phyloP scores from a whole-genome alignment of 495 filamentous ascomycete species.

The Aspergillus sparsus region DNA sequence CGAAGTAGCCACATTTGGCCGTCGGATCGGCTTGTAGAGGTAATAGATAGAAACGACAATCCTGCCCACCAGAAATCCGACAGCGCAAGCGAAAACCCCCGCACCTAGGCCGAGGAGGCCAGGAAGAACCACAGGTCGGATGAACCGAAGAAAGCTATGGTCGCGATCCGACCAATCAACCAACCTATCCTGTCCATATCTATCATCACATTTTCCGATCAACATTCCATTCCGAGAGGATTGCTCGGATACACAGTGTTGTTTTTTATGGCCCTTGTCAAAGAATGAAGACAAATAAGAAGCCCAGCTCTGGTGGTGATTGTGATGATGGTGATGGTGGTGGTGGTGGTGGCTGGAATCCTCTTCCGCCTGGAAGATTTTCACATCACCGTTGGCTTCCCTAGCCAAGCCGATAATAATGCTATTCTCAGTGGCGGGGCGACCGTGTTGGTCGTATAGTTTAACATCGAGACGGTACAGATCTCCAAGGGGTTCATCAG shows the following conservation, averaged over 20 bases:
- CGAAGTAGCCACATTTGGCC: not conserved
- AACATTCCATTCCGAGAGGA: not conserved
- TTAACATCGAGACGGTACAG: conserved; percentile 32
- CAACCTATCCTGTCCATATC: conserved; percentile 9
- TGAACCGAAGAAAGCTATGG: conserved; percentile 29
- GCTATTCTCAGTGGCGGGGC: conserved; percentile 59
- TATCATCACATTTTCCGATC: too few species aligned
- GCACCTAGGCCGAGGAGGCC: conserved; percentile 39
- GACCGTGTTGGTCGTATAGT: conserved; percentile 33
- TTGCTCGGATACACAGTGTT: conserved; percentile 6
- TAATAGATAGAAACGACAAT: conserved; percentile 35
- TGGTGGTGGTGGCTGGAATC: conserved; percentile 17
- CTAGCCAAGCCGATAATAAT: conserved; percentile 53
- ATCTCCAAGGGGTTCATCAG: conserved; percentile 20
- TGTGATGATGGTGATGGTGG: conserved; percentile 3
- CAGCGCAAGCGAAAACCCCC: conserved; percentile 41
- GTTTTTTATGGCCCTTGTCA: not conserved
- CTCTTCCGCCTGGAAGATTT: conserved; percentile 29
- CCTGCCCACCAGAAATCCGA: conserved; percentile 46
- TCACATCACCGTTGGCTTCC: conserved; percentile 32
- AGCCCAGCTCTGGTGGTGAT: conserved; percentile 1
- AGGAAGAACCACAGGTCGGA: conserved; percentile 40
- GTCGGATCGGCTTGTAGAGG: not conserved
- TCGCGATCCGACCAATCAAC: conserved; percentile 23
- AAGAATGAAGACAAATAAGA: too few species aligned